Conservation (phyloP, 2,329 filamentous ascomycete genomes). For the Fusarium duplospermum region DNA sequence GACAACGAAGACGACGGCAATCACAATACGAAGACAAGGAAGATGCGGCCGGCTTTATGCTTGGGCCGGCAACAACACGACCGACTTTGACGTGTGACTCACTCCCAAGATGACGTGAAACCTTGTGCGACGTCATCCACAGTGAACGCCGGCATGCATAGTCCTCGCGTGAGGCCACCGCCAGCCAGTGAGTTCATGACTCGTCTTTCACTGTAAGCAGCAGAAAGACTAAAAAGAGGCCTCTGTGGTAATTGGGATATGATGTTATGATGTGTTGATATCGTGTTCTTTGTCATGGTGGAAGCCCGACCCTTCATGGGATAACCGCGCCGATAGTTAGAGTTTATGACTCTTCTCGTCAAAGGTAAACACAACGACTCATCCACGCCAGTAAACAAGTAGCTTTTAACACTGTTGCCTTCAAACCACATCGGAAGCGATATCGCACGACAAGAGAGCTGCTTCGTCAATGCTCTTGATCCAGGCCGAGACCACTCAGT, state of each 20-base stretch:
- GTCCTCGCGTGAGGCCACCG: background rate
- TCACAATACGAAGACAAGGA: background rate
- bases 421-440: background rate
- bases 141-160: background rate
- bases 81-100: background rate
- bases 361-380: background rate
- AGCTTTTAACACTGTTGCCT: background rate
- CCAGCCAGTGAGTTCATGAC: background rate
- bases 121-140: background rate
- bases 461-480: background rate
- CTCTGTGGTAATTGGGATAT: background rate
- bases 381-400: background rate
- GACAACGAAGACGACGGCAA: background rate
- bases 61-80: background rate
- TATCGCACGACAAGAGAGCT: background rate
- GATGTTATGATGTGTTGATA: background rate
- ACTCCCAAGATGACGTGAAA: background rate
- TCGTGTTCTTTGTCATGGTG: background rate
- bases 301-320: too few species aligned
- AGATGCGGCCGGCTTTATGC: background rate
- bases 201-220: background rate
- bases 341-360: background rate
- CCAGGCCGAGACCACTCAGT: background rate
- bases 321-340: background rate
- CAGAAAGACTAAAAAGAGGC: background rate